Percentiles rank a stretch among this genome's conserved stretches.
These are phyloP conservation scores for Pterulicium gracile DNA, from an alignment of 1,284 basidiomycete species.

Conservation along the genomic window DNA sequence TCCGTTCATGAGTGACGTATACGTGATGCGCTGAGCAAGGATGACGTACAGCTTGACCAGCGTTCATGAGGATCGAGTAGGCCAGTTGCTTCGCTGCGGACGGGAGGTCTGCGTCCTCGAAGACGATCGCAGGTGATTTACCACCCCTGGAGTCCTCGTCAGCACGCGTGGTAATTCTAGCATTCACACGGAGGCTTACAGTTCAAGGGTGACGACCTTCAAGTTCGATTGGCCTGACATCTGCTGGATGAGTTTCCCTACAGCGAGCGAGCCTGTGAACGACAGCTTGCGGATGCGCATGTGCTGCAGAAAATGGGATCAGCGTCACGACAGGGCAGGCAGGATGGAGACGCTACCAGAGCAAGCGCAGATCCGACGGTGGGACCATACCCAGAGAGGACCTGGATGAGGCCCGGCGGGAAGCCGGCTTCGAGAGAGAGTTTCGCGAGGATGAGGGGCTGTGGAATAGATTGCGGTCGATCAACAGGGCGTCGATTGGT, in stretches of 20 bases:
- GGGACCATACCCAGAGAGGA: constrained; percentile 3
- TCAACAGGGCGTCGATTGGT: neutral
- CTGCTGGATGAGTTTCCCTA: constrained; percentile 2
- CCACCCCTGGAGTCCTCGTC: constrained; percentile 2
- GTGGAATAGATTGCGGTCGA: too few relatives aligned
- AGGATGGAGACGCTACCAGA: neutral
- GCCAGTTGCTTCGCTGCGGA: neutral
- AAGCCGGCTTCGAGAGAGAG: constrained; percentile 7
- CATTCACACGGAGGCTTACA: neutral
- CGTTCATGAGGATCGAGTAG: neutral
- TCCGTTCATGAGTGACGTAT: neutral
- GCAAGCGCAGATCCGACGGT: neutral
- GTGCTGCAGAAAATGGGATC: neutral
- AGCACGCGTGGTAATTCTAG: too few relatives aligned
- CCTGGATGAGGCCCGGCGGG: constrained; percentile 4
- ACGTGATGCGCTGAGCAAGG: neutral
- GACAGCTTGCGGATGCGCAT: constrained; percentile 5
- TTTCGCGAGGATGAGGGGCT: constrained; percentile 4
- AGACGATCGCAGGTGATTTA: constrained; percentile 4
- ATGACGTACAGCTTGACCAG: constrained; percentile 4
- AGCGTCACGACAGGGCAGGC: neutral
- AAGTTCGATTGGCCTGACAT: constrained; percentile 4
- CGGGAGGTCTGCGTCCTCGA: neutral
- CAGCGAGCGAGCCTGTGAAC: constrained; percentile 5
- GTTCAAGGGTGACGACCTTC: constrained; percentile 3